phyloP scores from a whole-genome alignment of 257 asterid species.

The Scutellaria galericulata region DNA sequence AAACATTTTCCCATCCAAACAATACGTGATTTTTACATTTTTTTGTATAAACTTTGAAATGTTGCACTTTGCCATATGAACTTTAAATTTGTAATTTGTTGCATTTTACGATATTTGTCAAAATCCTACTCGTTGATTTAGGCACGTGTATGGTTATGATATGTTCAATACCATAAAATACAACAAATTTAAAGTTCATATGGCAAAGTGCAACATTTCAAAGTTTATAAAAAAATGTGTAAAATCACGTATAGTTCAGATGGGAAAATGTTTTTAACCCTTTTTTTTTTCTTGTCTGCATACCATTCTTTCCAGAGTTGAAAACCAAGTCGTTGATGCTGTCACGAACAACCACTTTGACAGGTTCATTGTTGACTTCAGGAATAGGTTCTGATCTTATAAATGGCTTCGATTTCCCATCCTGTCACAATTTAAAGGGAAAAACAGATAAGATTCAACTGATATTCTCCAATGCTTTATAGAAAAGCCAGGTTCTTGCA shows the following conservation, averaged over 20 bases:
- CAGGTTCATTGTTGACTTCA: conserved; percentile 76
- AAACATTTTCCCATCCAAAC: too few relatives aligned
- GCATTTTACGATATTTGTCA: too few relatives aligned
- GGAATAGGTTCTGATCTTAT: conserved; percentile 80
- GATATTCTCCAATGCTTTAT: conserved; percentile 12
- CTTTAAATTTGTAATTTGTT: too few relatives aligned
- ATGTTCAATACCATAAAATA: too few relatives aligned
- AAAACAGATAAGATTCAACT: conserved; percentile 8
- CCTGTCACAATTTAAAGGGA: conserved; percentile 48
- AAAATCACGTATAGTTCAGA: too few relatives aligned
- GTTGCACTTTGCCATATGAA: background rate
- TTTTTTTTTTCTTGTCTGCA: conserved; percentile 12
- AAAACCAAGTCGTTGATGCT: conserved; percentile 64
- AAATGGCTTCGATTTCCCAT: conserved; percentile 63
- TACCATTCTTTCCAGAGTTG: conserved; percentile 82
- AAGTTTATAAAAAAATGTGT: too few relatives aligned
- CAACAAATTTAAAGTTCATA: too few relatives aligned
- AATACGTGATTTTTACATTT: too few relatives aligned
- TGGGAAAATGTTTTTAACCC: too few relatives aligned
- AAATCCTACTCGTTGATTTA: too few relatives aligned
- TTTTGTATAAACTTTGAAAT: background rate
- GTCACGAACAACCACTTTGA: conserved; percentile 76
- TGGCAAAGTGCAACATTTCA: too few relatives aligned
- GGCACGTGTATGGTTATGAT: too few relatives aligned
- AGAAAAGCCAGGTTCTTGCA: background rate